These are phyloP conservation scores for Castanea crenata DNA, from an alignment of 306 rosid genomes.

Conservation along the genomic window DNA sequence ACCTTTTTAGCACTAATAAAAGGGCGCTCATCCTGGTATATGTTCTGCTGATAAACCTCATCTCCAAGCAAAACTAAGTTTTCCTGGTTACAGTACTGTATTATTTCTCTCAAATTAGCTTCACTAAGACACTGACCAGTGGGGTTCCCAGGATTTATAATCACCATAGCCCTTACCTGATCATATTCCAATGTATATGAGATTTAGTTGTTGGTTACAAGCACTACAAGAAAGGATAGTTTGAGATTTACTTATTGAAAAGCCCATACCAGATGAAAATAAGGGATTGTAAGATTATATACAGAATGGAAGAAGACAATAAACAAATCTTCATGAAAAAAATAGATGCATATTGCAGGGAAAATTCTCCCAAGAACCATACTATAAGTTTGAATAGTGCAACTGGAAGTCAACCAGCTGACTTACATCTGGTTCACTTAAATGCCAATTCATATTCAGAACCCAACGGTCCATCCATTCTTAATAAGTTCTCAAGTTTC, in stretches of 20 bases:
- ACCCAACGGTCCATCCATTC: constrained; percentile 14
- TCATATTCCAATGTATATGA: constrained; percentile 26
- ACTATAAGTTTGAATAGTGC: neutral
- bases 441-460: constrained; percentile 13
- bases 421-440: constrained; percentile 6
- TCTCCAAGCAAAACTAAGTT: constrained; percentile 90
- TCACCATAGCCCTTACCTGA: constrained; percentile 99
- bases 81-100: constrained; percentile 78
- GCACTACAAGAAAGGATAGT: constrained; percentile 21
- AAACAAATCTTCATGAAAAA: constrained; percentile 6
- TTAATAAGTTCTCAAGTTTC: constrained; percentile 2
- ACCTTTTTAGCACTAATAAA: constrained; percentile 90
- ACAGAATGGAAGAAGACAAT: constrained; percentile 1
- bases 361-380: constrained; percentile 15
- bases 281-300: neutral
- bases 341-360: constrained; percentile 11
- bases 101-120: constrained; percentile 71
- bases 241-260: neutral
- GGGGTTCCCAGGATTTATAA: constrained; percentile 97
- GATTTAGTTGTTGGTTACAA: constrained; percentile 4
- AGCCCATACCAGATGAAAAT: constrained; percentile 5
- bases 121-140: constrained; percentile 96
- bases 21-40: constrained; percentile 97
- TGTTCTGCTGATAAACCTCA: constrained; percentile 95
- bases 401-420: constrained; percentile 9